Base-by-base conservation (phyloP, 1,139 yeast species). In the Geotrichum phurueaensis region DNA sequence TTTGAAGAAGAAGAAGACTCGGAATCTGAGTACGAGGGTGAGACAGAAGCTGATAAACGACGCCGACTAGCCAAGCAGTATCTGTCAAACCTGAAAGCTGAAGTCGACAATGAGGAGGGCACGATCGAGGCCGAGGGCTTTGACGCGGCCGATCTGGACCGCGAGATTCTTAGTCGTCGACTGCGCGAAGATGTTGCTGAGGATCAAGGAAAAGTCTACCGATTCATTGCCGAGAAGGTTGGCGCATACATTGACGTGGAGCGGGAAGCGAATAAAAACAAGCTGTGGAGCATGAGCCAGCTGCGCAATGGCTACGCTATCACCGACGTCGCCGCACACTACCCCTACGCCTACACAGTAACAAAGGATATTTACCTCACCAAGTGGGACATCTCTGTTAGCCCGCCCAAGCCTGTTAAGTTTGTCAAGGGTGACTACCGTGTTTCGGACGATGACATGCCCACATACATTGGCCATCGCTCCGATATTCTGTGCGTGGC, bases 1-100 rank as follows among this genome's bases (percentile, higher is more conserved):
- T 10, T 39, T n/a, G 73, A 70, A 50, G 63, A 61, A 20, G 71
- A 66, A 20, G 69, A 65, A 3, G 61, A 58, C 29, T 45, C 53
- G 22, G 70, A 68, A 53, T 65, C 63, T 20, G 71, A 79, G 78
- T 58, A 84, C 66, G 84, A 78, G 29, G 81, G 79, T 33, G 99
- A 94, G 73, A 84, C 84, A 58, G 96, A 92, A 23, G 96, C 97
- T 0, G 99, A 94, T 70, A 92, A 90, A 74, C 84, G 99, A 75
- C 84, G 98, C 76, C 79, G 98, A 70, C 78, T 94, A 65, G 99
- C 99, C 23, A 91, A 91, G 73, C 96, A 92, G 73, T 94, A 94
- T 73, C 78, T 94, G 66, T 94, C 88, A 54, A 89, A 89, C 70
- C 76, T 94, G 68, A 84, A 87, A 70, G 74, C 76, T 2, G 89